Conservation (phyloP, 345 rosid species). For the Angophora floribunda region DNA sequence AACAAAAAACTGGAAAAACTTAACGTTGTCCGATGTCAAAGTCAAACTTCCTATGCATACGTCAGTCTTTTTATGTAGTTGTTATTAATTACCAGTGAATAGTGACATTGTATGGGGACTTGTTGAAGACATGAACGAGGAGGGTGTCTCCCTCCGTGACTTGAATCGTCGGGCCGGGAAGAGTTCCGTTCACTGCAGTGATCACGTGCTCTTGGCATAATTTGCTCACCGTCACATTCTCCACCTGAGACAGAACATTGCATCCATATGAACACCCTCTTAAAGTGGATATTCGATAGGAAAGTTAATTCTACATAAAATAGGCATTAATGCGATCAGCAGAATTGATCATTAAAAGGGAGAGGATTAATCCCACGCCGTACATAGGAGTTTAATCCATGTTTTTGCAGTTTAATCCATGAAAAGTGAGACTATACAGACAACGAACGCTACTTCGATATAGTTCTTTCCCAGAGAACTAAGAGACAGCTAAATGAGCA, state of each 20-base stretch:
- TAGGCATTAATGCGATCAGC: neutral
- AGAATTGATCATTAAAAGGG: neutral
- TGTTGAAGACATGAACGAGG: conserved; percentile 61
- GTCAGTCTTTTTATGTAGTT: neutral
- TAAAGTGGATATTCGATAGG: neutral
- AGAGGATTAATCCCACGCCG: neutral
- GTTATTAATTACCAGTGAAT: conserved; percentile 61
- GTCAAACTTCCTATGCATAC: neutral
- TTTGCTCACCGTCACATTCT: conserved; percentile 41
- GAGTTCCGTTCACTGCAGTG: conserved; percentile 62
- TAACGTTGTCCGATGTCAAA: neutral
- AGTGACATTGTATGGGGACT: conserved; percentile 76
- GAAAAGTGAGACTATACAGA: neutral
- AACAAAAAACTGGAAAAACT: neutral
- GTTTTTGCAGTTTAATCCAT: neutral
- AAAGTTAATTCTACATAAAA: neutral
- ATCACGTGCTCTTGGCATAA: conserved; percentile 51
- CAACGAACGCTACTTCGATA: neutral
- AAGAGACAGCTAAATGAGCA: neutral
- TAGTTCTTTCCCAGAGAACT: neutral
- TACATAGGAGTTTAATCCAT: neutral
- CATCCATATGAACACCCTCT: neutral
- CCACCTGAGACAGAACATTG: conserved; percentile 31
- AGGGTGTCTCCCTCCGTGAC: conserved; percentile 76
- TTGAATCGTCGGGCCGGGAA: conserved; percentile 66